Base-by-base conservation (phyloP, 2,329 filamentous ascomycete species). In the Meredithiella fracta region DNA sequence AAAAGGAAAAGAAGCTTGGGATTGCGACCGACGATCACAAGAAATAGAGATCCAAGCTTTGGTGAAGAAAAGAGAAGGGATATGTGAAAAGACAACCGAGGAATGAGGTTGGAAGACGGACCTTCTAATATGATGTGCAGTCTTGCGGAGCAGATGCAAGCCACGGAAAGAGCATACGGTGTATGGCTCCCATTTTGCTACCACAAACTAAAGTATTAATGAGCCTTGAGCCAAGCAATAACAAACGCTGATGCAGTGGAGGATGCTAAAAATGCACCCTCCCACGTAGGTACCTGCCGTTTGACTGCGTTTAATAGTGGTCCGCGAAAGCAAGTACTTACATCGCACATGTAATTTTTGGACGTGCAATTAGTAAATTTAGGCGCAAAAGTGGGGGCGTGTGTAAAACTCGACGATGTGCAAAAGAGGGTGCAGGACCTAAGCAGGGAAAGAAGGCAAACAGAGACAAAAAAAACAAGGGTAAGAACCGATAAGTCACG, bases 1-100 rank as follows among this genome's bases (percentile, higher is more conserved):
- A 47, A 50, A 54, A 9, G 31, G 22, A 42, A 47, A 34, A 51
- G 4, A 22, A 20, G 34, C 50, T 52, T 52, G 29, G 50, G 17
- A 23, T 29, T 20, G 50, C 31, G 47, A 37, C 17, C 31, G 47
- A 37, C 17, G 31, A 42, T 37, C 53, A 57, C 42, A 50, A 26
- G 50, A 26, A 52, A 38, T 52, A 29, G n/a, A 38, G 50, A 38
- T 26, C 50, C 31, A 52, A 52, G 23, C 38, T 44, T 56, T 47
- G 20, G 49, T 55, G 51, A 51, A 57, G 57, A 59, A 56, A 29
- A 40, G 53, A 60, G 59, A 50, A 40, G 31, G 38, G 53, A 53
- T 40, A 47, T 8, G 42, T 42, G 31, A 51, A 60, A 25, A 42
- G 53, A 53, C 38, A 51, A 14, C 44, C 29, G 53, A 22, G 37